Evolutionary conservation across 148 eudicot genomes (phyloP).

Genomic region (Rhododendron simsii): DNA sequence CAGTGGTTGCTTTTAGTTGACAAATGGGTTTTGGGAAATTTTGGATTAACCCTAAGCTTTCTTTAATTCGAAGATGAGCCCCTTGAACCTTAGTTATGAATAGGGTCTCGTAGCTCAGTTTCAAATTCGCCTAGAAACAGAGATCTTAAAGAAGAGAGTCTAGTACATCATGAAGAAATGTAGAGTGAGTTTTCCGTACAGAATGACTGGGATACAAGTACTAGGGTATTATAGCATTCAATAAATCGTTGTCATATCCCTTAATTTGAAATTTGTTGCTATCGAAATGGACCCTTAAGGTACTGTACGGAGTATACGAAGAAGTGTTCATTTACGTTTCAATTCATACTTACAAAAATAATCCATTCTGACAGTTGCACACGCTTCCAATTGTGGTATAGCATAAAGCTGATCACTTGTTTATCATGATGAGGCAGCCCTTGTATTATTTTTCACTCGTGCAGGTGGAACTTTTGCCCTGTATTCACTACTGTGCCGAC

Average conservation of each 20-base stretch:
- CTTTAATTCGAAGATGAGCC: neutral
- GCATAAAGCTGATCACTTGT: neutral
- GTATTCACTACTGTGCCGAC: constrained; percentile 90
- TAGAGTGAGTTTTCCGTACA: neutral
- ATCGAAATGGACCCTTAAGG: neutral
- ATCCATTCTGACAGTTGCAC: neutral
- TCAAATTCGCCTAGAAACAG: neutral
- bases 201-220: neutral
- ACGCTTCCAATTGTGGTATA: neutral
- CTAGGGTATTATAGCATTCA: neutral
- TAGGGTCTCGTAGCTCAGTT: neutral
- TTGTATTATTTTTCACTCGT: neutral
- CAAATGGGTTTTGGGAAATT: neutral
- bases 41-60: neutral
- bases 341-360: neutral
- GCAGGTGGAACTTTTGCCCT: constrained; percentile 97
- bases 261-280: neutral
- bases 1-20: neutral
- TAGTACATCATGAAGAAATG: neutral
- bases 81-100: neutral
- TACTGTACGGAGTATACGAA: neutral
- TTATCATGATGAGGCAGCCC: neutral
- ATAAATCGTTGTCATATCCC: neutral
- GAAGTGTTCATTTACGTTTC: neutral
- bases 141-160: neutral